A percentile compares a stretch with the other conserved stretches of the same genome.
These are phyloP conservation scores for Pterocarpus santalinus DNA, from an alignment of 306 rosid species.

Conservation along the genomic window DNA sequence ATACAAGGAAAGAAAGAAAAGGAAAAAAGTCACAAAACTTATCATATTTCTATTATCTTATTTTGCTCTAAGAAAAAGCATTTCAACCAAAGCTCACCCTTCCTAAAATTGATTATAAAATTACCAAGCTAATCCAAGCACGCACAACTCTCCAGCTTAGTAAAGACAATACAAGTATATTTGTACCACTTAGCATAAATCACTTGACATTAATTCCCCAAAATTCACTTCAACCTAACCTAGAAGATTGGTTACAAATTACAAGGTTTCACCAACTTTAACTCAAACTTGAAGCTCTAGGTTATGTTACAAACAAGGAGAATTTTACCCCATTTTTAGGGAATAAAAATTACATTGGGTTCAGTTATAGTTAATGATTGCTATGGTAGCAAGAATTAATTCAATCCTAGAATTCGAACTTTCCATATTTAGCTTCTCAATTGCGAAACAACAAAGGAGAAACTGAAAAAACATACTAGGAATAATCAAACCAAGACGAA, in stretches of 20 bases:
- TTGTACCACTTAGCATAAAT: background rate
- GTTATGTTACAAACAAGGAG: too few relatives aligned
- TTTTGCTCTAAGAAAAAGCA: conserved; percentile 1
- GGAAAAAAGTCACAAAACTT: conserved; percentile 20
- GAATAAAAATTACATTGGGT: too few relatives aligned
- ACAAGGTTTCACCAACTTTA: too few relatives aligned
- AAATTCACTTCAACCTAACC: background rate
- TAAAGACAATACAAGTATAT: conserved; percentile 2
- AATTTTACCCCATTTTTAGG: too few relatives aligned
- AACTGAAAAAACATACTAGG: conserved; percentile 52
- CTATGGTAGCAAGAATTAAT: too few relatives aligned
- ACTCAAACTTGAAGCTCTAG: too few relatives aligned
- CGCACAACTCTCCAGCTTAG: conserved; percentile 25
- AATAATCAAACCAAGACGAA: conserved; percentile 53
- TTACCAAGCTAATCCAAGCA: conserved; percentile 12
- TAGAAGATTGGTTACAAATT: too few relatives aligned
- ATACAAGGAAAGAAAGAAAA: background rate
- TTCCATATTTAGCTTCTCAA: too few relatives aligned
- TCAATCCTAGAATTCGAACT: too few relatives aligned
- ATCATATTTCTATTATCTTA: background rate
- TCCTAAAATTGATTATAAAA: conserved; percentile 9
- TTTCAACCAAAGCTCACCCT: background rate
- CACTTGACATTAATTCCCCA: background rate
- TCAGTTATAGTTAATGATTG: too few relatives aligned
- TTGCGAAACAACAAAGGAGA: too few relatives aligned